Percentiles rank a stretch among this genome's conserved stretches.
phyloP scores from a whole-genome alignment of 2,329 filamentous ascomycete species.

The Aschersonia sp. region DNA sequence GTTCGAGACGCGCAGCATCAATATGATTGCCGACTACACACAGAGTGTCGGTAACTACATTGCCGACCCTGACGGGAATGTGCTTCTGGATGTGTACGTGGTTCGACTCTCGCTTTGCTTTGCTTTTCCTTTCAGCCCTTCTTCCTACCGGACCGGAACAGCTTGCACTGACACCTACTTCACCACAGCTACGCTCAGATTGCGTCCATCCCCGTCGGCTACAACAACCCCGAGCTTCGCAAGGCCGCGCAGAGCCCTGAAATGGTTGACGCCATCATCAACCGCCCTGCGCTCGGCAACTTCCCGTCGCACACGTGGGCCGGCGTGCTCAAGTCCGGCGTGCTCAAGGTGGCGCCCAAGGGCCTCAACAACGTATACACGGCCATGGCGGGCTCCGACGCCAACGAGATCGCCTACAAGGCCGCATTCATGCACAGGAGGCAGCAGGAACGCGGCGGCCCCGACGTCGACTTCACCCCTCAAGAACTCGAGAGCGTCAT shows the following conservation, averaged over 20 bases:
- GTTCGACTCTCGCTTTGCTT: neutral
- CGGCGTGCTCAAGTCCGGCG: conserved; percentile 61
- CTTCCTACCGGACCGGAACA: too few relatives aligned
- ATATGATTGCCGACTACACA: conserved; percentile 66
- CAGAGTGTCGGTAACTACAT: conserved; percentile 73
- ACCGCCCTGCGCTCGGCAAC: conserved; percentile 80
- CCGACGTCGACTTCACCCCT: conserved; percentile 62
- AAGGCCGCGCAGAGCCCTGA: conserved; percentile 59
- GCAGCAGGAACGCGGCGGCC: conserved; percentile 66
- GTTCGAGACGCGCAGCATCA: conserved; percentile 75
- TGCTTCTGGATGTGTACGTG: conserved; percentile 55
- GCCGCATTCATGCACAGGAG: conserved; percentile 89
- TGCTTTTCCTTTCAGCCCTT: conserved; percentile 3
- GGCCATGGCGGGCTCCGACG: conserved; percentile 76
- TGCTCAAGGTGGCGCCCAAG: conserved; percentile 70
- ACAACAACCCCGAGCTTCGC: conserved; percentile 72
- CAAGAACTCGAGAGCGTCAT: conserved; percentile 64
- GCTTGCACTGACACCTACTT: too few relatives aligned
- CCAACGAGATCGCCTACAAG: conserved; percentile 91
- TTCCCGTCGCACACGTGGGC: conserved; percentile 82
- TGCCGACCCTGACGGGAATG: conserved; percentile 56
- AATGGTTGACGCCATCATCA: conserved; percentile 71
- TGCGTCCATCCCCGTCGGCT: conserved; percentile 81
- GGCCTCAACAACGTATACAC: conserved; percentile 85
- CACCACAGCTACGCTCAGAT: conserved; percentile 65